Conservation (phyloP, 169 alveolate genomes). For the Plasmodium coatneyi region DNA sequence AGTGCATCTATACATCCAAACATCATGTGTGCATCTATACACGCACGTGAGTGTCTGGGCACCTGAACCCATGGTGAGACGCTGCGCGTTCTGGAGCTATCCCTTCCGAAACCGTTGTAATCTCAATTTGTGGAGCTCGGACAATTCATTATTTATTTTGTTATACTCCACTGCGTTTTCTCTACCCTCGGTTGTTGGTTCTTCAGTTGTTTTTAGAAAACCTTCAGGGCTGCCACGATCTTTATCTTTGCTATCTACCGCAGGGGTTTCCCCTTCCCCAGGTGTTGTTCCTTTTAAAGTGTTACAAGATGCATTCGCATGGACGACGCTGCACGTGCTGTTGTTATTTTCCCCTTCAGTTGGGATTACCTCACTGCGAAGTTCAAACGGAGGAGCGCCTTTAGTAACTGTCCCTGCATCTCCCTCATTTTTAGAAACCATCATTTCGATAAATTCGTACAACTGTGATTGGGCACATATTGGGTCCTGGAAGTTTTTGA, state of each 20-base stretch:
- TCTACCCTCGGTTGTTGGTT: not conserved
- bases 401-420: not conserved
- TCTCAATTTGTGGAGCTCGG: conserved; percentile 48
- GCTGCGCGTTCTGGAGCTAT: not conserved
- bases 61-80: not conserved
- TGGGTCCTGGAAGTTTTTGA: conserved; percentile 49
- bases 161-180: conserved; percentile 8
- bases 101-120: conserved; percentile 33
- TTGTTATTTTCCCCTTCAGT: not conserved
- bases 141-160: conserved; percentile 54
- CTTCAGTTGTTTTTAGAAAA: not conserved
- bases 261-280: not conserved
- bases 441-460: conserved; percentile 50
- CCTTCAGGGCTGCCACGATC: not conserved
- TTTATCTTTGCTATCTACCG: not conserved
- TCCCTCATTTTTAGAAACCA: conserved; percentile 5
- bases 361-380: not conserved
- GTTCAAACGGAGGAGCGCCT: not conserved
- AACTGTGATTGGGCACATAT: conserved; percentile 69
- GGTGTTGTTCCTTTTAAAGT: not conserved
- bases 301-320: not conserved
- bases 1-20: not conserved
- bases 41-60: not conserved
- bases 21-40: no score
- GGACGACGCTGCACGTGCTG: not conserved